phyloP scores from a whole-genome alignment of 331 rosid genomes.

The Spiraea crenata region DNA sequence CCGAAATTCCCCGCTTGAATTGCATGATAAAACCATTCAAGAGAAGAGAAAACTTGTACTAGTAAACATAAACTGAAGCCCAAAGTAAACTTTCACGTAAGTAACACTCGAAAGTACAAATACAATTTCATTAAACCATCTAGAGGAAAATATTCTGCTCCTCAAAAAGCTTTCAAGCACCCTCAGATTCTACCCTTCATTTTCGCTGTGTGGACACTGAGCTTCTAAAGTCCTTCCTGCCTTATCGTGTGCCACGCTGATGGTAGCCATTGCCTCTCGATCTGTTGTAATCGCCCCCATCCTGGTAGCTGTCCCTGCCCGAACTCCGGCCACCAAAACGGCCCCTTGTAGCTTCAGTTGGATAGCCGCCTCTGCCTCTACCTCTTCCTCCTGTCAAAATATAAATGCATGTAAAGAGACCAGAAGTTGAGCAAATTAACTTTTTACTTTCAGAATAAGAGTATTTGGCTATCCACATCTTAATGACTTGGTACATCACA shows the following conservation, averaged over 20 bases:
- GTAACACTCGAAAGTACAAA: constrained; percentile 39
- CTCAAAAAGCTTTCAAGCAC: constrained; percentile 28
- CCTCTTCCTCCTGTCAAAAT: constrained; percentile 84
- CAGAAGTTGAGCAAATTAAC: background rate
- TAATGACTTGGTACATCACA: background rate
- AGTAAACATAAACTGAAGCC: constrained; percentile 31
- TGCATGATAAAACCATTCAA: constrained; percentile 65
- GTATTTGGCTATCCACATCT: background rate
- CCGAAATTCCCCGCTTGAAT: constrained; percentile 63
- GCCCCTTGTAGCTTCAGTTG: constrained; percentile 75
- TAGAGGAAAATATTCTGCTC: constrained; percentile 31
- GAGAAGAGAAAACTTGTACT: constrained; percentile 42
- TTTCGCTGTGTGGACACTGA: constrained; percentile 5
- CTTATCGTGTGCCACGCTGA: constrained; percentile 71
- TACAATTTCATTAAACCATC: constrained; percentile 27
- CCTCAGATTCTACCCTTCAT: constrained; percentile 20
- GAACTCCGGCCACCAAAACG: constrained; percentile 66
- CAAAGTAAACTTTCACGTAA: constrained; percentile 25
- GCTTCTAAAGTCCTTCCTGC: constrained; percentile 14
- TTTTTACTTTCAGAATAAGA: background rate
- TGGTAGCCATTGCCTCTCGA: constrained; percentile 69
- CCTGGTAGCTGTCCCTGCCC: constrained; percentile 75
- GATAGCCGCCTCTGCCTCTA: constrained; percentile 76
- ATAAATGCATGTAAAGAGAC: constrained; percentile 11
- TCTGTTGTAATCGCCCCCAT: constrained; percentile 60